Base-by-base conservation (phyloP, 768 basidiomycete genomes). In the Lentinula boryana region DNA sequence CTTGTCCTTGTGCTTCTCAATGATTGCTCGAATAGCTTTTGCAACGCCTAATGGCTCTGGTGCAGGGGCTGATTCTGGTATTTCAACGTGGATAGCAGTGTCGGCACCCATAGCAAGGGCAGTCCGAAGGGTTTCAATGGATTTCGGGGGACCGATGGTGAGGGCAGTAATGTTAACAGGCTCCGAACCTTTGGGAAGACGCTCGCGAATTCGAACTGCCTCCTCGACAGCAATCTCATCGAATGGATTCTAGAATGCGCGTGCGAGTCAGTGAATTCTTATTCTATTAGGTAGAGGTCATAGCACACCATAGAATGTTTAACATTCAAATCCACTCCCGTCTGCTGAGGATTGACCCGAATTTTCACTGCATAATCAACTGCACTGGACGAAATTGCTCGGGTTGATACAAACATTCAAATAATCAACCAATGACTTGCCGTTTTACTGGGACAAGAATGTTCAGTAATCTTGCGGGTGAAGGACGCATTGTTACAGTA, bases 341-440 rank as follows among this genome's bases (percentile, higher is more conserved):
- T 97, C 70, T 97, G 93, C 65, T 90, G 87, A 5, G 94, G 84
- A 71, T 96, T 96, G 54, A 99, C 93, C 56, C 96, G 91, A 76
- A 99, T 97, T 81, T 98, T 98, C 75, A 96, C 94, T 3, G 94
- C 90, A 85, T 92, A 99, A 77, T 98, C 97, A 56, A 99, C 90
- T 56, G 91, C 87, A 64, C 93, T 97, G 63, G 32, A 56, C 53
- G 43, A 10, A 38, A 40, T 56, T 23, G 6, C n/a, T 38, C 49
- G 18, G 52, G 12, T 36, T 33, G 2, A 21, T 48, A n/a, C 57
- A 5, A 43, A 5, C 2, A 15, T 35, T 10, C 6, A 18, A 53
- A 38, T 1, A 13, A 35, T 2, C 23, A 13, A 8, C n/a, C 16
- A 15, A 13, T 33, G 63, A 62, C 77, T 58, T 68, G 92, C 86